phyloP scores from a whole-genome alignment of 1,284 basidiomycete species.

The Stygiomarasmius scandens region DNA sequence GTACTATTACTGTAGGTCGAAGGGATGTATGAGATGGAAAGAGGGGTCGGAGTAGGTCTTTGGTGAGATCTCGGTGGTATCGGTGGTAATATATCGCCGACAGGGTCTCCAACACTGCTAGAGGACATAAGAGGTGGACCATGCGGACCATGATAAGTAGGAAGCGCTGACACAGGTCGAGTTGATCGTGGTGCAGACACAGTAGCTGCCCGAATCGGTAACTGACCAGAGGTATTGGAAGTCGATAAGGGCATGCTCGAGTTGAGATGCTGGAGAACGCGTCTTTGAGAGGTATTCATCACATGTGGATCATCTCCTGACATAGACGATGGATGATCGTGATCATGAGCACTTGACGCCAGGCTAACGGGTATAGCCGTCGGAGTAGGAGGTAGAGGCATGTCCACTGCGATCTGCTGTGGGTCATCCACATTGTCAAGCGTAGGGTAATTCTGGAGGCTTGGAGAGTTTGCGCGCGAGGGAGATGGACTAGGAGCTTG shows the following conservation, averaged over 20 bases:
- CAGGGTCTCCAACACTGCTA: not conserved
- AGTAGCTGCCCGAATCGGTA: not conserved
- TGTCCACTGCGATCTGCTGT: constrained; percentile 14
- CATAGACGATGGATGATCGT: too few relatives aligned
- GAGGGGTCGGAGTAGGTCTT: not conserved
- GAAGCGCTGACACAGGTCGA: not conserved
- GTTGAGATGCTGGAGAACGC: too few relatives aligned
- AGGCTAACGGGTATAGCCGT: not conserved
- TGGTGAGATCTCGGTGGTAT: not conserved
- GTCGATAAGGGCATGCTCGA: too few relatives aligned
- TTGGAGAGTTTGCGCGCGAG: too few relatives aligned
- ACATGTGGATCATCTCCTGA: too few relatives aligned
- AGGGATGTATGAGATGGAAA: not conserved
- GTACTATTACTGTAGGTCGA: constrained; percentile 4
- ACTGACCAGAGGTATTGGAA: too few relatives aligned
- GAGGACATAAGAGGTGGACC: not conserved
- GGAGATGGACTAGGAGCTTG: too few relatives aligned
- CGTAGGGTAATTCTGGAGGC: too few relatives aligned
- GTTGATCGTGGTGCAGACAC: not conserved
- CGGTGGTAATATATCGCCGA: not conserved
- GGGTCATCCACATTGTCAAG: not conserved
- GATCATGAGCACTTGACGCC: too few relatives aligned
- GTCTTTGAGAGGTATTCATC: too few relatives aligned
- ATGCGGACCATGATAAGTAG: not conserved
- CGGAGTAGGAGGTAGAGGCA: constrained; percentile 19